Evolutionary conservation across 2,329 filamentous ascomycete species (phyloP), one percentile per base, ranked within the genome.

Genomic region (Sclerotinia nivalis): DNA sequence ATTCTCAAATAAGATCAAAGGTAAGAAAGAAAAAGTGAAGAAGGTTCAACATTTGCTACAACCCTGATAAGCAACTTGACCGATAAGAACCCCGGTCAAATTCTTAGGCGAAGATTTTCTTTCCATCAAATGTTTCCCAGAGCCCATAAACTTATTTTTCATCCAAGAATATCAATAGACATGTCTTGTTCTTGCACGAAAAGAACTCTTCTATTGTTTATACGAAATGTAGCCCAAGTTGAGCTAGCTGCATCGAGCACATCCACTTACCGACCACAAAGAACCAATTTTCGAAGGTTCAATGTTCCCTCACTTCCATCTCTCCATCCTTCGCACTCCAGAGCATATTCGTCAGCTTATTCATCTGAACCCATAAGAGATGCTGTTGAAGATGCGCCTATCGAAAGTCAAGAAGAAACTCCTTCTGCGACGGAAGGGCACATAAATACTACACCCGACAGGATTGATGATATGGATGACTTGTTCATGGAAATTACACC

Each of bases 401-500:
- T 20, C 28, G 49, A 49, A n/a, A 37, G n/a, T 12, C 10, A 31
- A 22, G 43, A 47, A 45, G 67, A 47, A 43, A 4, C 5, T 25
- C n/a, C 25, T 15, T 37, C 50, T 52, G 67, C 43, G 58, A 43
- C 20, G 6, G 47, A 49, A 31, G 45, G 20, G 28, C 31, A 31
- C 22, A 18, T 13, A n/a, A 43, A 52, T 43, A 28, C 34, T 65
- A 28, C 54, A 25, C 43, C 20, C n/a, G 34, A 45, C n/a, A 56
- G 40, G 20, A 31, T n/a, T 45, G 52, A 59, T 25, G 54, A 66
- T 56, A 18, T 55, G 37, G 59, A 64, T 28, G 37, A 65, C 22
- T 5, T 65, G 7, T 73, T 81, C 61, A 74, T 79, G 43, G 80
- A 82, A 25, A 74, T 78, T 13, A 80, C 77, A 20, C 76, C 74